A percentile compares a stretch with the other conserved stretches of the same genome.
Evolutionary conservation across 306 rosid genomes (phyloP).

Genomic region (Macrotyloma uniflorum): DNA sequence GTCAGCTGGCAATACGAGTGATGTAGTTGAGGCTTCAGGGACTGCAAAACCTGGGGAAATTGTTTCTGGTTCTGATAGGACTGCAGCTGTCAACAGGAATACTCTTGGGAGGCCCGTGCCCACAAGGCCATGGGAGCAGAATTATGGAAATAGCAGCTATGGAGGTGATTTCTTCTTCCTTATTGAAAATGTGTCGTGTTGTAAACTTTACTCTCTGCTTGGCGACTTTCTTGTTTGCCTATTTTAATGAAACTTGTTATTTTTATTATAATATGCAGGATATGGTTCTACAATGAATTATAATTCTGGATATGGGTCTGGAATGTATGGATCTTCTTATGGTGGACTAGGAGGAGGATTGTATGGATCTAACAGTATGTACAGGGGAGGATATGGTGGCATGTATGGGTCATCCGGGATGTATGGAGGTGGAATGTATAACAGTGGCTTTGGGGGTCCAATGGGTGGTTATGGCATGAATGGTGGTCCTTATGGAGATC

Average conservation of each 20-base stretch:
- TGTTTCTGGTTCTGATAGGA: conserved; percentile 65
- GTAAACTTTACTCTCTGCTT: background rate
- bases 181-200: background rate
- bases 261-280: conserved; percentile 43
- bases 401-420: conserved; percentile 83
- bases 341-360: conserved; percentile 63
- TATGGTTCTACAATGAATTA: conserved; percentile 75
- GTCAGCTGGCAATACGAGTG: conserved; percentile 83
- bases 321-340: conserved; percentile 67
- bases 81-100: conserved; percentile 52
- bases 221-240: background rate
- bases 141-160: conserved; percentile 57
- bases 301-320: conserved; percentile 65
- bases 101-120: conserved; percentile 84
- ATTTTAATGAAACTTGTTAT: conserved; percentile 18
- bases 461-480: conserved; percentile 97
- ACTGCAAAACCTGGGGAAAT: conserved; percentile 96
- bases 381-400: conserved; percentile 76
- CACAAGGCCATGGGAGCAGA: conserved; percentile 96
- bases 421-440: conserved; percentile 96
- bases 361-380: conserved; percentile 69
- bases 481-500: conserved; percentile 86
- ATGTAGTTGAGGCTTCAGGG: conserved; percentile 95
- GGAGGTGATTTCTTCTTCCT: conserved; percentile 50
- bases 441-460: conserved; percentile 69